Evolutionary conservation across 345 rosid species (phyloP), one percentile per base, ranked within the genome.

Genomic region (Linum tenue): DNA sequence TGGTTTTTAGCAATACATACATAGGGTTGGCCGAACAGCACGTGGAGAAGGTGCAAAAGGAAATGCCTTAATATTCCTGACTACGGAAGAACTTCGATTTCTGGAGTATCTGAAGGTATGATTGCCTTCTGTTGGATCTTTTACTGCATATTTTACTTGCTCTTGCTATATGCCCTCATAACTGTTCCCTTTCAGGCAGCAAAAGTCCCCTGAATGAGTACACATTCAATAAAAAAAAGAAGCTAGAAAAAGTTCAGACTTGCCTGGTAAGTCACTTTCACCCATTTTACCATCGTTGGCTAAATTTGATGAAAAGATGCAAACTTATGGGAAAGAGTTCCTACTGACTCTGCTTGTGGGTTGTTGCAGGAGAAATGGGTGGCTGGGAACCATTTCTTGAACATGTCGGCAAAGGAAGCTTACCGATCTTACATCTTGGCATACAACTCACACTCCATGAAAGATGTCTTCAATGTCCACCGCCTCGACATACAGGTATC

Each of bases 31-130:
- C 72, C 92, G 96, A 73, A 94, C 97, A 64, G 97, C 99, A 11
- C 97, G 96, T 73, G 99, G 99, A 31, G 97, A 94, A 87, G 99
- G 96, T 74, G 89, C 84, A 70, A 85, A 80, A 73, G 99, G 99
- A 75, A 94, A 89, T 73, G 99, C 99, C 5, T 67, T 94, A 63
- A 91, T 91, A 64, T 85, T 91, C 78, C 67, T 94, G 72, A 94
- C 87, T 66, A 96, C 97, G 14, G 99, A 94, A 67, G 99, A 94
- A 82, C 77, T 88, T 57, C 95, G 84, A 67, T 94, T 90, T 78
- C 79, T 94, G 74, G 88, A 81, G 16, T 88, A 94, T 73, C 87
- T 94, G n/a, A 91, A 91, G 96, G 97, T 90, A 67, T 41, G 44
- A 41, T 4, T 41, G 6, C 5, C 9, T 41, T 4, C 5, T 41